Conservation (phyloP, 2,329 filamentous ascomycete genomes). For the Trichoderma hamatum region DNA sequence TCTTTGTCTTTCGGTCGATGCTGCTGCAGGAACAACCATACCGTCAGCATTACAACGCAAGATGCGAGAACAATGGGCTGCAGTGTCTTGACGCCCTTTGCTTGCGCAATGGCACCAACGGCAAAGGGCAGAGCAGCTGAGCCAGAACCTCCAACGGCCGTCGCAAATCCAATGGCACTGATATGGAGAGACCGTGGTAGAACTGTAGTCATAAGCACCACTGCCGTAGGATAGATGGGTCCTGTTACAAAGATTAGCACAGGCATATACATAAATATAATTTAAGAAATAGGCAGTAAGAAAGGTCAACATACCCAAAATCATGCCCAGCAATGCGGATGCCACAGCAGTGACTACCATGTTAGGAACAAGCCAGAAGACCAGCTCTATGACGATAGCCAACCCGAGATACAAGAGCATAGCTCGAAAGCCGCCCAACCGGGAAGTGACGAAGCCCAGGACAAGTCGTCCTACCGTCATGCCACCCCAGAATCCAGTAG, state of each 20-base stretch:
- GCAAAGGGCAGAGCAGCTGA: slow-evolving; percentile 68
- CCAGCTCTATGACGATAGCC: slow-evolving; percentile 66
- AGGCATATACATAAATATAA: neutral
- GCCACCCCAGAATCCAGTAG: slow-evolving; percentile 81
- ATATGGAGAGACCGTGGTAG: slow-evolving; percentile 75
- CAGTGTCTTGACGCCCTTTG: slow-evolving; percentile 57
- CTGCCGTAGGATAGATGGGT: slow-evolving; percentile 74
- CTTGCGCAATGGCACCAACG: slow-evolving; percentile 68
- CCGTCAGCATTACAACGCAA: slow-evolving; percentile 2
- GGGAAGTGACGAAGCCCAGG: slow-evolving; percentile 70
- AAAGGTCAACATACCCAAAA: neutral
- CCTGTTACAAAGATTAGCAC: slow-evolving; percentile 55
- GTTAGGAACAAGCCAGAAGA: slow-evolving; percentile 81
- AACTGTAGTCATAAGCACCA: slow-evolving; percentile 74
- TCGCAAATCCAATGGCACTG: slow-evolving; percentile 77
- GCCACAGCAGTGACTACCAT: slow-evolving; percentile 76
- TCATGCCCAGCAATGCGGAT: slow-evolving; percentile 59
- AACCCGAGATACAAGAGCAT: slow-evolving; percentile 65
- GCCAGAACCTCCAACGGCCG: slow-evolving; percentile 75
- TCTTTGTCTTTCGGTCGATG: slow-evolving; percentile 21
- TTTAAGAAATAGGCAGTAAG: neutral
- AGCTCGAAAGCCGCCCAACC: slow-evolving; percentile 69
- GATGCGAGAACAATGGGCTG: slow-evolving; percentile 22
- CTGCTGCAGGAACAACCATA: slow-evolving; percentile 15
- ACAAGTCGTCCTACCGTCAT: slow-evolving; percentile 71